Evolutionary conservation across 2,329 filamentous ascomycete genomes (phyloP), one percentile per base, ranked within the genome.

Genomic region (Triangularia verruculosa): DNA sequence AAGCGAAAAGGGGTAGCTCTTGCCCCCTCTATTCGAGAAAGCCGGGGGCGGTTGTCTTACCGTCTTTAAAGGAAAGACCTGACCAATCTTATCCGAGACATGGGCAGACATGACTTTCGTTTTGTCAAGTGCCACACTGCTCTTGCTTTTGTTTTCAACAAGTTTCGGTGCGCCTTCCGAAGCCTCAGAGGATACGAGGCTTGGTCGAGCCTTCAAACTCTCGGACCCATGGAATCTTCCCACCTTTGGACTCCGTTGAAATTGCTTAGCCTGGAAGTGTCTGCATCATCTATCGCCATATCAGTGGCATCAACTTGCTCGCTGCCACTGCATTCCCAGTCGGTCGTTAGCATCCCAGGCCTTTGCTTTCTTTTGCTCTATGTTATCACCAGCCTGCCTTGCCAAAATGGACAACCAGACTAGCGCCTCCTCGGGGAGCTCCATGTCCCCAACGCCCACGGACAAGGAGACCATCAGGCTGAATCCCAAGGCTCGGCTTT

Each of bases 361-460:
- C 32, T 22, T 27, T 24, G n/a, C 34, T 27, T 58, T 47, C n/a
- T 27, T 58, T 47, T 24, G 30, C 27, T 57, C 54, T 34, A 58
- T 58, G 56, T 58, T 58, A 58, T 58, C 56, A 43, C 47, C 56
- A 47, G 32, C 17, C 30, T 58, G 32, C 39, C 56, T 58, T 34
- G 20, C 34, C 30, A 22, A n/a, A 15, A 58, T 58, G 56, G 34
- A 58, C 6, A 58, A 58, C 25, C 2, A 15, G 30, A 32, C 30
- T 47, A 47, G 39, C 39, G 34, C 39, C 32, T 58, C 24, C 15
- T 39, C 56, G 24, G 39, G 34, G 32, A 25, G 30, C 32, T 57
- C 54, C n/a, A 28, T 57, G 12, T 28, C 22, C 54, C 56, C 56
- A 24, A 47, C 28, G 56, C 6, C 28, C 9, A 24, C 55, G 3